These are phyloP conservation scores for Malbranchea cinnamomea DNA, from an alignment of 2,329 filamentous ascomycete species.

Conservation along the genomic window DNA sequence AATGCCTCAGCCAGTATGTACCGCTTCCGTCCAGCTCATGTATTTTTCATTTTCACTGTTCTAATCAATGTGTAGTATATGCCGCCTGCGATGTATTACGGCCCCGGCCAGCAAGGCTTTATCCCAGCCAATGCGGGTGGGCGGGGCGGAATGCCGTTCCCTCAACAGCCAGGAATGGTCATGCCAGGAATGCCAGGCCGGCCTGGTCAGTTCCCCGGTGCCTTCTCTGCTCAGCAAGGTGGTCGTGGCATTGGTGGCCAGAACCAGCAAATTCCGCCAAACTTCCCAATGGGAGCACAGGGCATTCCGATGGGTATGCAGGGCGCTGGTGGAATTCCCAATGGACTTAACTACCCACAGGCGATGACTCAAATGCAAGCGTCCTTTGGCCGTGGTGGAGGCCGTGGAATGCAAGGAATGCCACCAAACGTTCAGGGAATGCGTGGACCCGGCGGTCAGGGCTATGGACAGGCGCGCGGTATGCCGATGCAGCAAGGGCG, in stretches of 20 bases:
- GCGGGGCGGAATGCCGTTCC: constrained; percentile 48
- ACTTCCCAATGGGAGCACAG: constrained; percentile 68
- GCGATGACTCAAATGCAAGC: constrained; percentile 71
- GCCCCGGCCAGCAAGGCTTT: constrained; percentile 50
- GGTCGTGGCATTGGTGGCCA: constrained; percentile 72
- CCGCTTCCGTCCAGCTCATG: constrained; percentile 8
- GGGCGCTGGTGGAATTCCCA: constrained; percentile 51
- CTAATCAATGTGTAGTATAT: constrained; percentile 43
- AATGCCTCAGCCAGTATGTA: constrained; percentile 50
- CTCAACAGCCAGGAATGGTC: constrained; percentile 37
- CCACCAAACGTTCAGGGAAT: constrained; percentile 39
- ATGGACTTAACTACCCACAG: constrained; percentile 65
- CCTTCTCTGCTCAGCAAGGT: constrained; percentile 68
- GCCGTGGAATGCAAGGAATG: constrained; percentile 55
- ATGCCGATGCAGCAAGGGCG: constrained; percentile 25
- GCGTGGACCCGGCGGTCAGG: constrained; percentile 30
- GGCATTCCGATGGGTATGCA: constrained; percentile 45
- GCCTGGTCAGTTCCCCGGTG: constrained; percentile 69
- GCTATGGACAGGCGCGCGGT: constrained; percentile 29
- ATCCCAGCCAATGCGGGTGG: constrained; percentile 36
- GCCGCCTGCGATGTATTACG: constrained; percentile 85
- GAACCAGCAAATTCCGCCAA: constrained; percentile 74
- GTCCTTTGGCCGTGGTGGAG: constrained; percentile 50
- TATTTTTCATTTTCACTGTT: neutral
- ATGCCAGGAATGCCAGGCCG: constrained; percentile 64